Base-by-base conservation (phyloP, 2,329 filamentous ascomycete species). In the Trichoderma polysporum region DNA sequence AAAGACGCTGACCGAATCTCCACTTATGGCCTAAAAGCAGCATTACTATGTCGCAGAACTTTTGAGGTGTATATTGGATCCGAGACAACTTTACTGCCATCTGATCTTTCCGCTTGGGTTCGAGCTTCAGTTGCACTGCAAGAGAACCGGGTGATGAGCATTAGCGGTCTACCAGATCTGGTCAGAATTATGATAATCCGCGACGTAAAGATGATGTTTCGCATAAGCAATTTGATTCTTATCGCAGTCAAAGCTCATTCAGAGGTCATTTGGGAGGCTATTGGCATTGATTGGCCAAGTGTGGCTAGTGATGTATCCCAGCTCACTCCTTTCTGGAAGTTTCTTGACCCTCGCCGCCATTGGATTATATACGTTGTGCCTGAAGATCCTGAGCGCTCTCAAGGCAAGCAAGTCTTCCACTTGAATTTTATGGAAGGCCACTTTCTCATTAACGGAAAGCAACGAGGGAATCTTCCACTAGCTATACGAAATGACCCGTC, bases 1-100 rank as follows among this genome's bases (percentile, higher is more conserved):
- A 75, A 80, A 1, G 74, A 74, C 0, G 76, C 81, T 0, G 74
- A 77, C 19, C 79, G 70, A 25, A 47, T 66, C 22, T 66, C 73
- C 0, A 59, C 22, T 0, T 87, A 85, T 68, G 80, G 80, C 0
- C 79, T 90, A 0, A 83, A 82, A 75, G 83, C 87, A 0, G 83
- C 88, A 0, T 68, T 91, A 0, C 76, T 90, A 0, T 90, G 87
- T 59, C 79, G 80, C 8, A 74, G 75, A 17, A 81, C 79, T 0
- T 81, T 78, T 56, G 68, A 69, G 1, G 67, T 71, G 0, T 67
- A 69, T 53, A 35, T 37, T 5, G 33, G 47, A 2, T 19, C 1
- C 6, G 31, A 58, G 10, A 22, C 45, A 12, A 17, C 17, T 8
- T 31, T 71, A 7, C 9, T 31, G 1, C 8, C 39, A 0, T 47